Evolutionary conservation across 2,329 filamentous ascomycete species (phyloP).

Genomic region (Fusarium irregulare): DNA sequence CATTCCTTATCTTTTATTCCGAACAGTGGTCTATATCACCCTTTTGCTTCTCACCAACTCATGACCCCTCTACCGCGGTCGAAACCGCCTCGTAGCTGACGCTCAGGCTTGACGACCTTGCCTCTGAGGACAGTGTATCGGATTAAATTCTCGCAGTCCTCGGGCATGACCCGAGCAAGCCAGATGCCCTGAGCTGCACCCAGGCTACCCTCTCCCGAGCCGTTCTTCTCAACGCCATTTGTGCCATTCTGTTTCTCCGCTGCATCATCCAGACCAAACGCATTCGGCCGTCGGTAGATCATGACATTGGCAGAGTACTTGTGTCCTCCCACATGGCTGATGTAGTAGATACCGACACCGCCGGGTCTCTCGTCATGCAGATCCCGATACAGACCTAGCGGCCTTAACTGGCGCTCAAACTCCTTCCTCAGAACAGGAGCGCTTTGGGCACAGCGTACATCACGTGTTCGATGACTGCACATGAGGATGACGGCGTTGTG

Average conservation of each 20-base stretch:
- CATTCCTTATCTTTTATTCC: neutral
- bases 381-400: conserved; percentile 86
- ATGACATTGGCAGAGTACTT: conserved; percentile 97
- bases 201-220: conserved; percentile 50
- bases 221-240: conserved; percentile 42
- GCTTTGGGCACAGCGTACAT: conserved; percentile 93
- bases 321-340: conserved; percentile 95
- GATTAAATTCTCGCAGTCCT: conserved; percentile 94
- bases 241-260: conserved; percentile 44
- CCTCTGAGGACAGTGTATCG: conserved; percentile 90
- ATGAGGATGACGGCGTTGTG: conserved; percentile 90
- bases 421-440: conserved; percentile 90
- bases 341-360: conserved; percentile 95
- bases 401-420: conserved; percentile 87
- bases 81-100: conserved; percentile 89
- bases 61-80: conserved; percentile 82
- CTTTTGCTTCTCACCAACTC: conserved; percentile 79
- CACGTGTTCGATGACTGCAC: conserved; percentile 93
- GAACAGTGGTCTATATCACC: neutral
- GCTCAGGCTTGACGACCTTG: conserved; percentile 90
- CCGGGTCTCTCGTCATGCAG: conserved; percentile 88
- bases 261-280: conserved; percentile 64
- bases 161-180: conserved; percentile 84
- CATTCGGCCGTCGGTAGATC: conserved; percentile 78
- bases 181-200: conserved; percentile 91